Evolutionary conservation across 2,329 filamentous ascomycete species (phyloP), one percentile per base, ranked within the genome.

Genomic region (Penicillium sp.): DNA sequence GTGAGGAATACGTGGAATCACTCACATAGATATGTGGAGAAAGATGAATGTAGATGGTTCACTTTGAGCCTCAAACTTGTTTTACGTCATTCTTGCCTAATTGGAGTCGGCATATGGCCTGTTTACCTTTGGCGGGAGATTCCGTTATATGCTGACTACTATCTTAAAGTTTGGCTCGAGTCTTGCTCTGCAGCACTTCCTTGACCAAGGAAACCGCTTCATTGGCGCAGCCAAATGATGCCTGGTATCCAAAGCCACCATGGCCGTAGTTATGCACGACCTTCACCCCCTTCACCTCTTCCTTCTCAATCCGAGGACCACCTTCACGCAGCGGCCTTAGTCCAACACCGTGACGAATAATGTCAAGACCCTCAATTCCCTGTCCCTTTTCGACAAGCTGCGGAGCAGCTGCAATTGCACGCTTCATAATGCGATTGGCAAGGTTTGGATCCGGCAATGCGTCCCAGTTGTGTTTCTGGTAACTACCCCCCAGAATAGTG

Each of bases 401-500:
- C 0, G 71, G 71, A 31, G 64, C 66, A 10, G 70, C 52, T 3
- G 59, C 61, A 27, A 73, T 59, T 23, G 67, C 69, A 18, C 90
- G 80, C 70, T 84, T 83, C 88, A 95, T 93, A 66, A 95, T 95
- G 10, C 90, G 79, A 46, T 80, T 72, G 0, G 90, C 88, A n/a
- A 89, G 77, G 64, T 88, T 89, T 0, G 86, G 84, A 61, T 95
- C 90, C 0, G 86, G 83, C 57, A 85, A 79, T 32, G 83, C 80
- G 58, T 93, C 87, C 89, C 89, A 95, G 62, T 84, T 86, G 25
- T 83, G 79, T 60, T 86, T 81, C 66, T 90, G 84, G 62, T 95
- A 88, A 41, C 85, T 92, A 2, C 91, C 91, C n/a, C 90, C 91
- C 2, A 95, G 74, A 37, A 95, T 78, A 0, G 88, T 93, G 9